Evolutionary conservation across 208 protist species (phyloP).

Genomic region (Novymonas esmeraldas): DNA sequence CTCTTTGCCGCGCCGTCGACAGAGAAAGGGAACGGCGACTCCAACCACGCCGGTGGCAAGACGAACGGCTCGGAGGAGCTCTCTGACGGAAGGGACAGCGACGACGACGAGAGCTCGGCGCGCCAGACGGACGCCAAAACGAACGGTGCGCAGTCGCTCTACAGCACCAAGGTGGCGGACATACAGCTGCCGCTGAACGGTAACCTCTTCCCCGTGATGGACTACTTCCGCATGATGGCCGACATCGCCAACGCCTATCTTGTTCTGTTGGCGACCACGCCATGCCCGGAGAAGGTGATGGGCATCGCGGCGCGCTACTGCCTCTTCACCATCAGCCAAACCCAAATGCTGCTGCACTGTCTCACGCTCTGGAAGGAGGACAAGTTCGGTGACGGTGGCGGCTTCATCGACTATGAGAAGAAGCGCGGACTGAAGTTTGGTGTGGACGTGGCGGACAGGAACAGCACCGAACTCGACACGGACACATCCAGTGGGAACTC

Average conservation of each 20-base stretch:
- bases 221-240: slow-evolving; percentile 26
- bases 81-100: background rate
- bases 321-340: slow-evolving; percentile 29
- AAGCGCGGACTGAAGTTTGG: background rate
- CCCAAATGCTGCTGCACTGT: slow-evolving; percentile 28
- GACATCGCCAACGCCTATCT: slow-evolving; percentile 35
- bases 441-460: background rate
- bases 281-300: slow-evolving; percentile 10
- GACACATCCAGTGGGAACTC: background rate
- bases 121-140: background rate
- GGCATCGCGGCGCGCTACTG: slow-evolving; percentile 30
- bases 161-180: slow-evolving; percentile 4
- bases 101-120: background rate
- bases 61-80: background rate
- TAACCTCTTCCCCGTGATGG: slow-evolving; percentile 18
- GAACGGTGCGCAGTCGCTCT: background rate
- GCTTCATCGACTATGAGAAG: slow-evolving; percentile 8
- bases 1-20: no score
- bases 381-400: slow-evolving; percentile 5
- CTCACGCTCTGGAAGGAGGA: slow-evolving; percentile 25
- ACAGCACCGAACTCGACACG: background rate
- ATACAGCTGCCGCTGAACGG: slow-evolving; percentile 27
- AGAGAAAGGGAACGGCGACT: no score
- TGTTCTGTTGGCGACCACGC: background rate
- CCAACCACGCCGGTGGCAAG: background rate